A percentile compares a stretch with the other conserved stretches of the same genome.
Evolutionary conservation across 2,329 filamentous ascomycete species (phyloP).

Genomic region (Alternaria metachromatica): DNA sequence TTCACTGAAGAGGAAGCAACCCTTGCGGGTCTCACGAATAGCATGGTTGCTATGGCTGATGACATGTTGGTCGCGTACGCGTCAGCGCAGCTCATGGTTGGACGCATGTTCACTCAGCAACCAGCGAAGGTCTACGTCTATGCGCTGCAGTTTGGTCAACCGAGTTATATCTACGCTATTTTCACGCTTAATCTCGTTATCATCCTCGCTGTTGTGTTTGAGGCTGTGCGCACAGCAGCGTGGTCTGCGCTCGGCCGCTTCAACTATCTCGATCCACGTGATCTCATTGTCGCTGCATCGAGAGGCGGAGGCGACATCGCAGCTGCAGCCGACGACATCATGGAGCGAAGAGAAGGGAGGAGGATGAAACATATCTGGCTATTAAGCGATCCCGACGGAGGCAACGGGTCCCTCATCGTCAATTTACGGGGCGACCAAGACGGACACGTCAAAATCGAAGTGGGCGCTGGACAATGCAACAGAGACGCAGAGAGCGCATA

Average conservation of each 20-base stretch:
- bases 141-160: conserved; percentile 34
- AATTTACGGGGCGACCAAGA: conserved; percentile 25
- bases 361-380: conserved; percentile 29
- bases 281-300: conserved; percentile 37
- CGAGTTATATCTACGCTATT: conserved; percentile 38
- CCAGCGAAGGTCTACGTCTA: conserved; percentile 23
- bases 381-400: conserved; percentile 33
- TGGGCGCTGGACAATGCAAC: conserved; percentile 4
- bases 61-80: conserved; percentile 42
- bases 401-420: conserved; percentile 30
- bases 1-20: conserved; percentile 26
- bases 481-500: not conserved
- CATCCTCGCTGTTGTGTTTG: conserved; percentile 30
- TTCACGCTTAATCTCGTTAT: conserved; percentile 35
- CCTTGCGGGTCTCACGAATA: conserved; percentile 31
- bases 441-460: conserved; percentile 28
- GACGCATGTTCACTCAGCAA: conserved; percentile 17
- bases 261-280: conserved; percentile 39
- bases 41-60: conserved; percentile 36
- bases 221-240: conserved; percentile 30
- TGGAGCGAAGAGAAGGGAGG: conserved; percentile 15
- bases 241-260: conserved; percentile 34
- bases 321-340: conserved; percentile 25
- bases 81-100: conserved; percentile 46
- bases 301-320: conserved; percentile 29